Evolutionary conservation across 768 basidiomycete genomes (phyloP), one percentile per base, ranked within the genome.

Genomic region (Cystoderma amianthinum): DNA sequence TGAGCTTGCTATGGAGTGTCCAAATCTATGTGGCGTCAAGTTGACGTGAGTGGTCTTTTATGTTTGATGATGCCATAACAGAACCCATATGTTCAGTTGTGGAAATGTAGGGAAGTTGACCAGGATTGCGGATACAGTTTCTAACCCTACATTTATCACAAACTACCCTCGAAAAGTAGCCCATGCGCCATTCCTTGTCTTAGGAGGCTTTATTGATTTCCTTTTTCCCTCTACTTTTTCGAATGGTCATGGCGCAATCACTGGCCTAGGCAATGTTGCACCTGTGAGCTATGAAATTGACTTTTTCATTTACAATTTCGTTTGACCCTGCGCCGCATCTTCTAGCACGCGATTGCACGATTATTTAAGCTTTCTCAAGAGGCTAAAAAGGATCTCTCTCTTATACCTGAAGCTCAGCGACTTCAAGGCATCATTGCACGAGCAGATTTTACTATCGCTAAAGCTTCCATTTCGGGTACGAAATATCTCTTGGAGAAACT

Each of bases 101-200:
- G 91, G 87, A 20, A 89, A 86, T 53, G 88, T 96, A 47, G 93
- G 92, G 37, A 94, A 94, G 62, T 71, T 94, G 50, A 87, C 88
- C 20, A 76, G 92, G 50, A 85, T 94, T 48, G 80, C 82, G 37
- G 81, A 82, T 33, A 65, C 71, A 7, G 76, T 87, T 5, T 74
- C 84, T 11, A 63, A 65, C 23, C 57, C 75, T 5, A 57, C 65
- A 3, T 92, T 91, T 62, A 47, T 61, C 13, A 56, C 69, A 20
- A 53, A 62, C 23, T 67, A 82, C 61, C 87, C 90, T 33, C 82
- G 88, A 56, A 82, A 77, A 63, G 76, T 78, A 53, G 54, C 67
- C 16, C 61, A 70, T 20, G 75, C 77, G 0, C 81, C 82, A 13
- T 95, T 96, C 70, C 64, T 92, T 36, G 87, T 92, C 23, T 67